These are phyloP conservation scores for Lichina pygmaea DNA, from an alignment of 495 filamentous ascomycete species.

Conservation along the genomic window DNA sequence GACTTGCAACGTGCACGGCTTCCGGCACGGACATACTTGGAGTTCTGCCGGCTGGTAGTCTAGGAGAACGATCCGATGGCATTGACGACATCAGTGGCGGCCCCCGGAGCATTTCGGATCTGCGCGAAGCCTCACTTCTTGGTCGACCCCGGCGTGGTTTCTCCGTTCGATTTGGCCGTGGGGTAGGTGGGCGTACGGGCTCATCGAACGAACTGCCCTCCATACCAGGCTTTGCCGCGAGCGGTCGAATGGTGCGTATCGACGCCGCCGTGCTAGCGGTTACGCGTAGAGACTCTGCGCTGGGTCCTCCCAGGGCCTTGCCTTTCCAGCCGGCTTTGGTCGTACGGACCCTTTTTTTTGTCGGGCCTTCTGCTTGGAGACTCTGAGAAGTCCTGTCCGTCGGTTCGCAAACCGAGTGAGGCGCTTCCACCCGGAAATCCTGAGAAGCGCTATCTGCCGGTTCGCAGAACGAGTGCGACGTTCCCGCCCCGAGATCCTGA, in stretches of 20 bases:
- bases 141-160: not conserved
- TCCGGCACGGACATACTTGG: constrained; percentile 16
- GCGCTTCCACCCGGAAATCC: too few relatives aligned
- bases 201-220: constrained; percentile 36
- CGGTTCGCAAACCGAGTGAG: too few relatives aligned
- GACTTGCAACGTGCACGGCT: constrained; percentile 18
- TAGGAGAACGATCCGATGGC: too few relatives aligned
- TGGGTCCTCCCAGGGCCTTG: constrained; percentile 38
- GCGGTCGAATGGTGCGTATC: constrained; percentile 59
- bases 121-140: not conserved
- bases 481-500: too few relatives aligned
- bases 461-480: too few relatives aligned
- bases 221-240: constrained; percentile 26
- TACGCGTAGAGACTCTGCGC: constrained; percentile 58
- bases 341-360: constrained; percentile 48
- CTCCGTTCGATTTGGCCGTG: constrained; percentile 9
- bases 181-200: constrained; percentile 56
- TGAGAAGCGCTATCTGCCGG: too few relatives aligned
- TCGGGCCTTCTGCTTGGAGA: constrained; percentile 8
- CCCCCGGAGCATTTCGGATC: too few relatives aligned
- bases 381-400: too few relatives aligned
- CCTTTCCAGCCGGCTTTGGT: constrained; percentile 40
- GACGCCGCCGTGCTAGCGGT: constrained; percentile 71
- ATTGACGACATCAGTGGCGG: too few relatives aligned
- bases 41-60: too few relatives aligned